Percentiles rank a stretch among this genome's conserved stretches.
Evolutionary conservation across 441 rosid species (phyloP).

Genomic region (Populus trichocarpa): DNA sequence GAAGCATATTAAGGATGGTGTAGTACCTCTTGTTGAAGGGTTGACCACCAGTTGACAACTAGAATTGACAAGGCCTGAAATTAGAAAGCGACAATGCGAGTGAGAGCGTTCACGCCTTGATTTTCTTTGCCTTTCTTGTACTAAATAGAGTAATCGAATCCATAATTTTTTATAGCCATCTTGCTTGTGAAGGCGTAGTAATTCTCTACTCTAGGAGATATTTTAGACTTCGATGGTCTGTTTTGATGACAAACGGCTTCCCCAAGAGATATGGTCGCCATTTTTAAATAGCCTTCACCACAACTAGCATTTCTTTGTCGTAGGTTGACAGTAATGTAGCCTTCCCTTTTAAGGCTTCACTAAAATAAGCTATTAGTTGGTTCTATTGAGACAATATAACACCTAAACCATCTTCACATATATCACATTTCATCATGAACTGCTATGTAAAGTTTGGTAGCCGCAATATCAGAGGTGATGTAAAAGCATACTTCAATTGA

Average conservation of each 20-base stretch:
- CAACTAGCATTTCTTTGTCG: neutral
- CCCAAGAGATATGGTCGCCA: neutral
- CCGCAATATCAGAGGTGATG: neutral
- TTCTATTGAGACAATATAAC: neutral
- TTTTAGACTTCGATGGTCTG: neutral
- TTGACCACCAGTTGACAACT: no score
- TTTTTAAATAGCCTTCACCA: neutral
- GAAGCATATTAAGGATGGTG: no score
- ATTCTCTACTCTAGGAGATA: neutral
- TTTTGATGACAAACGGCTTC: neutral
- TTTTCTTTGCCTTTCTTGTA: neutral
- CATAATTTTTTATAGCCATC: neutral
- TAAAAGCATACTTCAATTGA: neutral
- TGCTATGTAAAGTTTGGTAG: neutral
- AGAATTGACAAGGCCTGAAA: no score
- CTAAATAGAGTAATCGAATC: neutral
- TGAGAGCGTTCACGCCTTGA: neutral
- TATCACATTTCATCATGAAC: neutral
- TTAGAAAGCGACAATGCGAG: no score
- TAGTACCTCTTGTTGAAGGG: no score
- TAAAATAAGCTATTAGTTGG: neutral
- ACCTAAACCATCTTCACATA: neutral
- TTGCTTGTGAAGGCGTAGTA: neutral
- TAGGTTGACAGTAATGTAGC: neutral
- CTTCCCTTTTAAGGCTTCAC: neutral